Evolutionary conservation across 2,329 filamentous ascomycete species (phyloP).

Genomic region (Gnomoniopsis smithogilvyi): DNA sequence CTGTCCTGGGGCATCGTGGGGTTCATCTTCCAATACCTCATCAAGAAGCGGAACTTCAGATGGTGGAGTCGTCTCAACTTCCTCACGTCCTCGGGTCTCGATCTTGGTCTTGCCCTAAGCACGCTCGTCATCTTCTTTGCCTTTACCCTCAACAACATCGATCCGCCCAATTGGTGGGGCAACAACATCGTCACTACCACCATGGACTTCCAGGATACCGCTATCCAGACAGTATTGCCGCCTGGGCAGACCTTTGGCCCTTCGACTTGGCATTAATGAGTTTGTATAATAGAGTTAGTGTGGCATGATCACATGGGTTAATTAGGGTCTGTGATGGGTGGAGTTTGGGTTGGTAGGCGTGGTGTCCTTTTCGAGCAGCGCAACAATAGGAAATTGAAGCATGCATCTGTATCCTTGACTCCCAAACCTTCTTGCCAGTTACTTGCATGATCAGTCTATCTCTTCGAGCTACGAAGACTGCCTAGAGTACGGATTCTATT

Average conservation of each 20-base stretch:
- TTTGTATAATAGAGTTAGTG: background rate
- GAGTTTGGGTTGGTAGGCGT: background rate
- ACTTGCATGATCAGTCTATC: too few relatives aligned
- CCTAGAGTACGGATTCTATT: too few relatives aligned
- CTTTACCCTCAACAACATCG: constrained; percentile 60
- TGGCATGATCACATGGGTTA: too few relatives aligned
- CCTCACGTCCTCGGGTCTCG: constrained; percentile 65
- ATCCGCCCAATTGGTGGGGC: constrained; percentile 68
- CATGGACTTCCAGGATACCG: constrained; percentile 58
- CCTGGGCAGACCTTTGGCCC: constrained; percentile 62
- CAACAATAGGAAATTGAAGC: too few relatives aligned
- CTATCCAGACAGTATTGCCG: constrained; percentile 51
- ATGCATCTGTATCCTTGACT: too few relatives aligned
- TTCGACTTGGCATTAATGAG: constrained; percentile 36
- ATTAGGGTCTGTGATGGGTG: too few relatives aligned
- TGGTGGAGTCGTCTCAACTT: constrained; percentile 79
- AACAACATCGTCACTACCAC: constrained; percentile 57
- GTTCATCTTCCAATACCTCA: constrained; percentile 65
- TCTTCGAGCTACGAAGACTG: too few relatives aligned
- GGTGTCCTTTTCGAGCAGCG: too few relatives aligned
- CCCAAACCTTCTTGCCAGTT: too few relatives aligned
- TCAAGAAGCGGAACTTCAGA: constrained; percentile 59
- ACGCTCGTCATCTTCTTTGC: constrained; percentile 70
- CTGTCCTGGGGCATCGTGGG: constrained; percentile 71
- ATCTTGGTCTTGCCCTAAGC: constrained; percentile 63